phyloP scores from a whole-genome alignment of 2,329 filamentous ascomycete genomes.

The Arachnopeziza araneosa region DNA sequence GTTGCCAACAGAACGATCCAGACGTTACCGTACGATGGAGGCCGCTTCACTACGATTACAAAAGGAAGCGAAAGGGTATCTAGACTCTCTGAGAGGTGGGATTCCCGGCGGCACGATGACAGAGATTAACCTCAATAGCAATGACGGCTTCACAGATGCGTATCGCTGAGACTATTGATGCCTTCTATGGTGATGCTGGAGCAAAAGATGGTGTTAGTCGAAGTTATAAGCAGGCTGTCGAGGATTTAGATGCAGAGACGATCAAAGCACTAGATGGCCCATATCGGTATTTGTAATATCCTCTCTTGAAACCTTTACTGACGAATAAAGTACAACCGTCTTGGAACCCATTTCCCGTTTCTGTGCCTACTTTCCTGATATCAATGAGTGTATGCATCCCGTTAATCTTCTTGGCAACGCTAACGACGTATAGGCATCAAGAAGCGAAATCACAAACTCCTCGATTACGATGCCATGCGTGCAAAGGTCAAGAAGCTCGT shows the following conservation, averaged over 20 bases:
- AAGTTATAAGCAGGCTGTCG: conserved; percentile 97
- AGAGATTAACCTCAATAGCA: conserved; percentile 44
- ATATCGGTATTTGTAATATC: conserved; percentile 57
- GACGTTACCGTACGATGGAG: conserved; percentile 97
- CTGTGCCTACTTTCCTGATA: conserved; percentile 97
- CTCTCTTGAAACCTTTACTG: conserved; percentile 4
- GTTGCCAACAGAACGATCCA: conserved; percentile 32
- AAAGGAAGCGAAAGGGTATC: conserved; percentile 96
- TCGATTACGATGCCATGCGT: conserved; percentile 94
- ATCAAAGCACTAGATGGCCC: conserved; percentile 97
- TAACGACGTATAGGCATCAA: conserved; percentile 66
- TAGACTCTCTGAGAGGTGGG: conserved; percentile 86
- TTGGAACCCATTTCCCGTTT: conserved; percentile 93
- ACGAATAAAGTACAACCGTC: conserved; percentile 66
- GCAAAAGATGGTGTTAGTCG: conserved; percentile 91
- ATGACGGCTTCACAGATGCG: conserved; percentile 99
- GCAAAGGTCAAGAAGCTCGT: conserved; percentile 95
- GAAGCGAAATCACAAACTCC: conserved; percentile 96
- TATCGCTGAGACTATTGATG: conserved; percentile 98
- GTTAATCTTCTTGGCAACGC: not conserved
- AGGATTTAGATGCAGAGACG: conserved; percentile 94
- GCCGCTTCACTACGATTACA: conserved; percentile 85
- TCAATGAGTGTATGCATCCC: conserved; percentile 77
- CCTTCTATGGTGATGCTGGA: conserved; percentile 95
- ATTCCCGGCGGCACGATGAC: not conserved